Base-by-base conservation (phyloP, 2,329 filamentous ascomycete species). In the Fusarium sp. region DNA sequence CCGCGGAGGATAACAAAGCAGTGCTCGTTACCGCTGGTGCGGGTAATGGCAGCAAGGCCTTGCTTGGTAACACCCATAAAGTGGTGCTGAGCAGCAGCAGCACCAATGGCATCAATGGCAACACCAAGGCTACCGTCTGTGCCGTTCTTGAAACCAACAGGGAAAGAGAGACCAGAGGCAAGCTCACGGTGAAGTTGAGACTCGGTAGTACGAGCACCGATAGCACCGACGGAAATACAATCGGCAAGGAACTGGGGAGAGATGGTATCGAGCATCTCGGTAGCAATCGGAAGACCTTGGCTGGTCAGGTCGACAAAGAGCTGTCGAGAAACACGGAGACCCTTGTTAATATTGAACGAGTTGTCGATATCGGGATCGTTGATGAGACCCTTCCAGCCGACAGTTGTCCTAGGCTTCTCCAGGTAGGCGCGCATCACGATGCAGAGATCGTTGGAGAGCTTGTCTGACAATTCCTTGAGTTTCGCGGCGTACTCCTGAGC, bases 51-150 rank as follows among this genome's bases (percentile, higher is more conserved):
- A 41, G 94, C 95, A 60, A 97, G 83, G 58, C 95, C 95, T 74
- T 97, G 93, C 84, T 99, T 99, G 29, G 95, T 99, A 45, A 99
- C 95, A 78, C 93, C 94, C 84, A 99, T 90, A 83, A 99, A 99
- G 82, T 97, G 94, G 78, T 99, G 95, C 77, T 85, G 88, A n/a
- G 90, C 84, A 54, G 89, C 88, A 1, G 90, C 91, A 27, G 91
- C 88, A 57, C 94, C 95, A 74, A 98, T 97, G 31, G 95, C 95
- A 75, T 99, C 95, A 70, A 98, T 96, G 17, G 94, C 93, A 17
- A 98, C 93, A 25, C 87, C 88, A 53, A 99, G 81, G 69, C 90
- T 92, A 37, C 95, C 95, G 72, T 99, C 95, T 21, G 95, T 99
- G 61, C 95, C 95, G 78, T 99, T 99, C 87, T 99, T 99, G 89